Evolutionary conservation across 306 rosid species (phyloP).

Genomic region (Dryas octopetala): DNA sequence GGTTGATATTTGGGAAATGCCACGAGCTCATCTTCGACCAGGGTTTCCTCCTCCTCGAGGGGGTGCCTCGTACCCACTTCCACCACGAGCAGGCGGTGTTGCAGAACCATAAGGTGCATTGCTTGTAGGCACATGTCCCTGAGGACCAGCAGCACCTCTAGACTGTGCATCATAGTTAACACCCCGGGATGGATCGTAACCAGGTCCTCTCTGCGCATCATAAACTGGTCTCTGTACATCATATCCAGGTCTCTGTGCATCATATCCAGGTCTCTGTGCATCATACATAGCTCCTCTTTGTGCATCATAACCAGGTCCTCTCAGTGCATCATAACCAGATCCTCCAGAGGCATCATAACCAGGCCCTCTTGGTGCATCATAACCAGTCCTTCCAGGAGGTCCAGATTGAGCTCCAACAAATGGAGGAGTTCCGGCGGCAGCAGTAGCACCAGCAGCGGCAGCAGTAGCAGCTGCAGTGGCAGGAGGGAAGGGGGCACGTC

Average conservation of each 20-base stretch:
- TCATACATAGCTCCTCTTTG: slow-evolving; percentile 56
- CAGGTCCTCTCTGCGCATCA: slow-evolving; percentile 53
- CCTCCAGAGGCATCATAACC: slow-evolving; percentile 26
- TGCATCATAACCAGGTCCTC: slow-evolving; percentile 55
- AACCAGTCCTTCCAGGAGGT: slow-evolving; percentile 37
- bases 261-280: slow-evolving; percentile 53
- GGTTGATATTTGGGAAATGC: neutral
- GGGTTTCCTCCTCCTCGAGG: slow-evolving; percentile 72
- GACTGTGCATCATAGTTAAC: slow-evolving; percentile 64
- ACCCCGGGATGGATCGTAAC: slow-evolving; percentile 50
- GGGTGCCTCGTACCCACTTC: slow-evolving; percentile 52
- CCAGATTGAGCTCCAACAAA: slow-evolving; percentile 58
- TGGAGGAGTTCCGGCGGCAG: slow-evolving; percentile 35
- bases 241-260: slow-evolving; percentile 42
- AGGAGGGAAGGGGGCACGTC: slow-evolving; percentile 50
- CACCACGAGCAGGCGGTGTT: slow-evolving; percentile 59
- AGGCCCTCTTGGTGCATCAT: slow-evolving; percentile 29
- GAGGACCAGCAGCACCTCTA: slow-evolving; percentile 57
- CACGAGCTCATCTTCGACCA: slow-evolving; percentile 53
- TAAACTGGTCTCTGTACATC: slow-evolving; percentile 52
- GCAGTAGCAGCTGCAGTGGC: slow-evolving; percentile 21
- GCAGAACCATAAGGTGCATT: slow-evolving; percentile 59
- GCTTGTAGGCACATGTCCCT: slow-evolving; percentile 51
- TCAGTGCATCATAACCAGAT: slow-evolving; percentile 41
- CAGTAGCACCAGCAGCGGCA: slow-evolving; percentile 21